Conservation (phyloP, 768 basidiomycete genomes). For the Hydnomerulius pinastri region DNA sequence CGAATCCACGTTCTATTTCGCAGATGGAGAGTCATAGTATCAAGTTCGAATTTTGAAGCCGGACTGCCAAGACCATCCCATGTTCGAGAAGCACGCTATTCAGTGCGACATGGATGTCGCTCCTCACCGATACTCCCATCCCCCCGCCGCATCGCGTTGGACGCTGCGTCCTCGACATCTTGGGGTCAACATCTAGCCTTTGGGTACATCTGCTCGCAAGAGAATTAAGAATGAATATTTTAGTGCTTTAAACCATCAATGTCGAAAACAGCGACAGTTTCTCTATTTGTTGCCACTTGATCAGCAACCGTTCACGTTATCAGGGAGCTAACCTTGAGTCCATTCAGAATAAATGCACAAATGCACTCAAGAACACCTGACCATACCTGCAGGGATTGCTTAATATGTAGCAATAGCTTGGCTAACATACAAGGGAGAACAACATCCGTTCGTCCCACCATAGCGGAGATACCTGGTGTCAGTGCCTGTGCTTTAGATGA, state of each 20-base stretch:
- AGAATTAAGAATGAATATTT: too few relatives aligned
- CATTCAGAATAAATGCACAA: not conserved
- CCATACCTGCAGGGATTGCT: too few relatives aligned
- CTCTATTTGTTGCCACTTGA: constrained; percentile 39
- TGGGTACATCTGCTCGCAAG: too few relatives aligned
- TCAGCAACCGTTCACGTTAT: constrained; percentile 40
- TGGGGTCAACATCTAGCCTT: too few relatives aligned
- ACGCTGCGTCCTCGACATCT: too few relatives aligned
- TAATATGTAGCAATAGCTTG: too few relatives aligned
- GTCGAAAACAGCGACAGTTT: constrained; percentile 44
- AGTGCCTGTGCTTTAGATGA: too few relatives aligned
- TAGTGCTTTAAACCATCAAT: too few relatives aligned
- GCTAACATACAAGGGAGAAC: too few relatives aligned
- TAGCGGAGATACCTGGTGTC: too few relatives aligned
- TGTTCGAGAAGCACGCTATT: not conserved
- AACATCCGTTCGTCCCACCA: too few relatives aligned
- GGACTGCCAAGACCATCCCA: not conserved
- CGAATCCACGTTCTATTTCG: constrained; percentile 1
- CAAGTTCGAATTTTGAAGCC: constrained; percentile 63
- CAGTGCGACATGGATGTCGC: not conserved
- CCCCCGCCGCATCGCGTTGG: too few relatives aligned
- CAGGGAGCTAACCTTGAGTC: constrained; percentile 45
- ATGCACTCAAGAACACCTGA: not conserved
- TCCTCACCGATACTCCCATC: not conserved
- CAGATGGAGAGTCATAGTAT: constrained; percentile 86